Evolutionary conservation across 2,329 filamentous ascomycete genomes (phyloP).

Genomic region (Capronia americana): DNA sequence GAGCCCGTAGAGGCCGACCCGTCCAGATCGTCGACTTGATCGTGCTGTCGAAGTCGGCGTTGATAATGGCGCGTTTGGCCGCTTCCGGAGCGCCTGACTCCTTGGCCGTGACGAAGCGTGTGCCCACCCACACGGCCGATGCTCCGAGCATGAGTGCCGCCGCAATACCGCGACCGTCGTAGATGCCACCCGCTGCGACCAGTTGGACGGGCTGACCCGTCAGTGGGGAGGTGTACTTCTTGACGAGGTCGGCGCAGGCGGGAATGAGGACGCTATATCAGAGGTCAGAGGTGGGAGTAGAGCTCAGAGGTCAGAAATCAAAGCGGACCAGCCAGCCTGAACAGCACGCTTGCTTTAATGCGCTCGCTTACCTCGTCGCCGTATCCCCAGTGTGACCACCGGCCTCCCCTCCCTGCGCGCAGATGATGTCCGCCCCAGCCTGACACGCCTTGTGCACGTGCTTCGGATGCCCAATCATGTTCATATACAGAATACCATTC

Average conservation of each 20-base stretch:
- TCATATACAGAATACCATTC: conserved; percentile 79
- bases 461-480: conserved; percentile 86
- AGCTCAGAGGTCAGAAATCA: neutral
- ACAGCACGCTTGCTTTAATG: neutral
- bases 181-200: conserved; percentile 80
- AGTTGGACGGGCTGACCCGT: conserved; percentile 71
- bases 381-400: conserved; percentile 84
- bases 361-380: conserved; percentile 60
- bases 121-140: conserved; percentile 82
- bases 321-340: neutral
- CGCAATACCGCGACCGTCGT: conserved; percentile 74
- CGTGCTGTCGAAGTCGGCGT: conserved; percentile 73
- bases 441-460: conserved; percentile 81
- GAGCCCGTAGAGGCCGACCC: conserved; percentile 75
- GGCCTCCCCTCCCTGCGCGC: conserved; percentile 37
- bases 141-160: conserved; percentile 79
- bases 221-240: conserved; percentile 68
- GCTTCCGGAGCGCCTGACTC: conserved; percentile 64
- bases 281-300: neutral
- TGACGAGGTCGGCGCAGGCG: conserved; percentile 76
- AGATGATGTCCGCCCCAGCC: conserved; percentile 76
- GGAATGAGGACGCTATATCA: conserved; percentile 71
- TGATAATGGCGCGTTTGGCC: conserved; percentile 60
- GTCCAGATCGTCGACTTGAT: conserved; percentile 77
- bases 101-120: conserved; percentile 75